A percentile compares a stretch with the other conserved stretches of the same genome.
Evolutionary conservation across 306 rosid genomes (phyloP).

Genomic region (Cicer yamashitae): DNA sequence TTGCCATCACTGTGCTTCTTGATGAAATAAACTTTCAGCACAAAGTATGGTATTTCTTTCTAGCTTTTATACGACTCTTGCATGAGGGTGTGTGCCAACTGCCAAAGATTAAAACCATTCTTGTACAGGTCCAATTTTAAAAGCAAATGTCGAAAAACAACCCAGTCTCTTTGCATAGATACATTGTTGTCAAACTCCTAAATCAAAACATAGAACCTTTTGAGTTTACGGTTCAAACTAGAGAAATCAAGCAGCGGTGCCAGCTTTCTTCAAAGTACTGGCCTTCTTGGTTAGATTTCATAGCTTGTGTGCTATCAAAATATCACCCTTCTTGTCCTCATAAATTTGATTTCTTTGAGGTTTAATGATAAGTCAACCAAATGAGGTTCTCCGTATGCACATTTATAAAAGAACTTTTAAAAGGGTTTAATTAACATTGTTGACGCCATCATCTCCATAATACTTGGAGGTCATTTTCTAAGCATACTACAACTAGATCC

Average conservation of each 20-base stretch:
- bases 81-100: background rate
- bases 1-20: background rate
- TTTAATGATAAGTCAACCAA: background rate
- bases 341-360: background rate
- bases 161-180: background rate
- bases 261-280: background rate
- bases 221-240: background rate
- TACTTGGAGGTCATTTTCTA: conserved; percentile 3
- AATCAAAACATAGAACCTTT: background rate
- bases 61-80: background rate
- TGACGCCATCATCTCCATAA: background rate
- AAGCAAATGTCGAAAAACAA: background rate
- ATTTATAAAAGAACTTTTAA: conserved; percentile 4
- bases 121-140: background rate
- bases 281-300: background rate
- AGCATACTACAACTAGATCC: conserved; percentile 27
- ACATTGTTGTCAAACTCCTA: background rate
- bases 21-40: background rate
- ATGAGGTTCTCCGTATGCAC: conserved; percentile 2
- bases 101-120: background rate
- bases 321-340: background rate
- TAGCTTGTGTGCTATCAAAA: conserved; percentile 6
- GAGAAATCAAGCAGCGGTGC: conserved; percentile 6
- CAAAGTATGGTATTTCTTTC: background rate
- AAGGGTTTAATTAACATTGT: background rate